Conservation (phyloP, 2,329 filamentous ascomycete genomes). For the Triangularia setosa region DNA sequence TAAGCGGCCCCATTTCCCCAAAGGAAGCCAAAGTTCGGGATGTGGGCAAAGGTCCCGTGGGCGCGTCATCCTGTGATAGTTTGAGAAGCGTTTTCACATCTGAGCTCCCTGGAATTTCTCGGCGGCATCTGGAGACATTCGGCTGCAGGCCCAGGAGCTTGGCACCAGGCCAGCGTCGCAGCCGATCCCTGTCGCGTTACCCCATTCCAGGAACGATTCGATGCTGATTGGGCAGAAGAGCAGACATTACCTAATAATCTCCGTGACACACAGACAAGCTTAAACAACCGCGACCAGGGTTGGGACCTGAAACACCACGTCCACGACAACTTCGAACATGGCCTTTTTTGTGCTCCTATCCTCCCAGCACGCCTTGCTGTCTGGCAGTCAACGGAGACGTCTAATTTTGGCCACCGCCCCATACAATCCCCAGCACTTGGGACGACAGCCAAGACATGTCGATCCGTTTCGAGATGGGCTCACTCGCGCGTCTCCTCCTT, state of each 20-base stretch:
- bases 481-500: not conserved
- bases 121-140: not conserved
- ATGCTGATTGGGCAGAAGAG: not conserved
- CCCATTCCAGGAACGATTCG: not conserved
- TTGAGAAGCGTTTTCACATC: not conserved
- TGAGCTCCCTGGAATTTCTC: not conserved
- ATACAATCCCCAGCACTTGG: not conserved
- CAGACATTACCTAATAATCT: not conserved
- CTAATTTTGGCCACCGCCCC: not conserved
- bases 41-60: not conserved
- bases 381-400: not conserved
- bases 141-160: not conserved
- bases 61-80: not conserved
- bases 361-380: not conserved
- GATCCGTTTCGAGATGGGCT: not conserved
- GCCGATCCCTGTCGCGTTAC: not conserved
- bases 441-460: not conserved
- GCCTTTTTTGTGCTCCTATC: too few species aligned
- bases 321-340: not conserved
- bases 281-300: not conserved
- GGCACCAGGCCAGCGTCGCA: not conserved
- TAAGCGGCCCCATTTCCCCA: not conserved
- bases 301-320: not conserved
- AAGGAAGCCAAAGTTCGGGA: not conserved
- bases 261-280: not conserved